Base-by-base conservation (phyloP, 257 asterid species). In the Perilla frutescens region DNA sequence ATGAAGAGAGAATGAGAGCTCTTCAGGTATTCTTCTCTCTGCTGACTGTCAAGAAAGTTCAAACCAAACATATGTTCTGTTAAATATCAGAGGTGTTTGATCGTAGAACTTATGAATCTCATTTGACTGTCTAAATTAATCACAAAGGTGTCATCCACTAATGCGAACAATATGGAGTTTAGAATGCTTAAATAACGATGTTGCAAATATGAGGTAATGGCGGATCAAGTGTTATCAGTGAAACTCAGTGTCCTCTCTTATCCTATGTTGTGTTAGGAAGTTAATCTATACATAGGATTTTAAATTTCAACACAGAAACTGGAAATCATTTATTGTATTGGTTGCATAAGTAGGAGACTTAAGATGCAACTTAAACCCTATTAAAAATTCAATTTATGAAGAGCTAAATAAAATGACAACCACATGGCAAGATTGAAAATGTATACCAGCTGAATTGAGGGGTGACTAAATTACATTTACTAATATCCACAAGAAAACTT, bases 21-120 rank as follows among this genome's bases (percentile, higher is more conserved):
- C 90, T 89, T 85, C 92, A 86, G 92, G 96, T 89, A 72, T 43
- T 64, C 71, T 69, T 65, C 71, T 62, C 48, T n/a, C 63, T 59
- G 60, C 70, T 77, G 47, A 37, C 54, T 20, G 43, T 53, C 66
- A 54, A 65, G 54, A 44, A 66, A 44, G 59, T 50, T 59, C 69
- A 62, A 11, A 15, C 45, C 58, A 65, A 36, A 9, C 3, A 13
- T 15, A 62, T 12, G 3, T 45, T 31, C 7, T 53, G 14, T 44
- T 45, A 26, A 36, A 31, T 56, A 31, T 14, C 8, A 8, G 6
- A 75, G 31, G 43, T 29, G 6, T 29, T 40, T 65, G 14, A 62
- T 31, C 5, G 10, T 49, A 8, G 8, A 65, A 40, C 7, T 55
- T 47, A 37, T 10, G 59, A 44, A 66, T 51, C 71, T 70, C 62